A percentile compares a stretch with the other conserved stretches of the same genome.
phyloP scores from a whole-genome alignment of 2,329 filamentous ascomycete genomes.

The Neoscytalidium dimidiatum region DNA sequence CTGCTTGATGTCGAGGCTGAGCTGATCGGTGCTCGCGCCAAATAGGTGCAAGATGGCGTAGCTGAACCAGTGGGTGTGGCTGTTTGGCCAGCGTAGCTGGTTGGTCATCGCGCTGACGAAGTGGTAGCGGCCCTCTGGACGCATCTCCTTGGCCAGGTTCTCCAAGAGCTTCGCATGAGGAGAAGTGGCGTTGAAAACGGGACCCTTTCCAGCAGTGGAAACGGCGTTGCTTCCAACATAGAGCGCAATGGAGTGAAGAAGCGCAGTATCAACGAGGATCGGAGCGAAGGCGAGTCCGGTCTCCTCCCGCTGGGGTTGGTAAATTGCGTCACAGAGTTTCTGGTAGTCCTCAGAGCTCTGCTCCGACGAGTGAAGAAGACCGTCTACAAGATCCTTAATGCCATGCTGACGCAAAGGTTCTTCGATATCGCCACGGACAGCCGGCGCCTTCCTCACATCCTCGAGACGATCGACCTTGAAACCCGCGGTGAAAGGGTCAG shows the following conservation, averaged over 20 bases:
- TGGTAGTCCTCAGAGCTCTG: constrained; percentile 73
- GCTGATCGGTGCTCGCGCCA: constrained; percentile 59
- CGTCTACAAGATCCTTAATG: constrained; percentile 57
- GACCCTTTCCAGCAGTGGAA: constrained; percentile 59
- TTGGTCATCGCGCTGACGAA: constrained; percentile 83
- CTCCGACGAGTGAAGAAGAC: constrained; percentile 53
- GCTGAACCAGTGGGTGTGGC: constrained; percentile 90
- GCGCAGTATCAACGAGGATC: constrained; percentile 66
- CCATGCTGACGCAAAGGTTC: constrained; percentile 51
- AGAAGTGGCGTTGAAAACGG: constrained; percentile 65
- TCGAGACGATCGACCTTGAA: constrained; percentile 77
- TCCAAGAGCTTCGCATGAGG: constrained; percentile 73
- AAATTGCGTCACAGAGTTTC: constrained; percentile 73
- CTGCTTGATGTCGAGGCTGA: constrained; percentile 79
- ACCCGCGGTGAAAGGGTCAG: constrained; percentile 71
- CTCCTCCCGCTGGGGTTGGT: constrained; percentile 58
- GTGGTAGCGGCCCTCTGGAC: constrained; percentile 79
- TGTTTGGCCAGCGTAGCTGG: constrained; percentile 87
- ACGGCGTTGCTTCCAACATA: constrained; percentile 78
- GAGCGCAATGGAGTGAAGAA: constrained; percentile 81
- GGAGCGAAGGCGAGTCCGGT: constrained; percentile 68
- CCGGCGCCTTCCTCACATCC: constrained; percentile 69
- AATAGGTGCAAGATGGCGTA: constrained; percentile 84
- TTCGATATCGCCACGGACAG: constrained; percentile 64
- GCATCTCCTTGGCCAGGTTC: constrained; percentile 73